Base-by-base conservation (phyloP, 148 eudicot species). In the Silene conica region DNA sequence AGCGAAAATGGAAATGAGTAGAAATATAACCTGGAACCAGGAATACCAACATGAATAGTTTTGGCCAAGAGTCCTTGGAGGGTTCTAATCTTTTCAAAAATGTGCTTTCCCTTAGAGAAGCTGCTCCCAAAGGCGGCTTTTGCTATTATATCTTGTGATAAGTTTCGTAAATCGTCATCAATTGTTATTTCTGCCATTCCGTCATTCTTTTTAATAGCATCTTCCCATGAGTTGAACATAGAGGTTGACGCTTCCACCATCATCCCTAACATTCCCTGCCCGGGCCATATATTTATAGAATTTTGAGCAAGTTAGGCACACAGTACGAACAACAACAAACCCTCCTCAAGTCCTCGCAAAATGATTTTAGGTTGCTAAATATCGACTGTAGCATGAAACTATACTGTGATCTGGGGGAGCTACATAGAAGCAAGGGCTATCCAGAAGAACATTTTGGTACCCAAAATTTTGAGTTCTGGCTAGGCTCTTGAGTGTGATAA, bases 111-210 rank as follows among this genome's bases (percentile, higher is more conserved):
- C 71, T 82, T 41, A 19, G 80, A 16, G 52, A 81, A 84, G 67
- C 75, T 80, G 78, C 89, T 85, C 34, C 94, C 91, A 73, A 89
- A 89, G 50, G 87, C 83, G 69, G 94, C 84, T 72, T 84, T 85
- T 48, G 91, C 81, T 19, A 89, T 89, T 22, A 89, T 80, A 70
- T 87, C 94, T 50, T 86, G 91, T 10, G 94, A 85, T 73, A 89
- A 78, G 56, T 71, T 82, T 69, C 87, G 82, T 77, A 90, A 48
- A 48, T 83, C 85, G 31, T 83, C 75, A 34, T 90, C 91, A 21
- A 90, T 74, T 22, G 9, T 73, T 14, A 90, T 77, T 34, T 80
- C 84, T 14, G 80, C 86, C 5, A 11, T 59, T 38, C 82, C 91
- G 28, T 78, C 84, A 12, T 20, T 65, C 15, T 12, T 62, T 31